Base-by-base conservation (phyloP, 768 basidiomycete species). In the Mycena indigotica region DNA sequence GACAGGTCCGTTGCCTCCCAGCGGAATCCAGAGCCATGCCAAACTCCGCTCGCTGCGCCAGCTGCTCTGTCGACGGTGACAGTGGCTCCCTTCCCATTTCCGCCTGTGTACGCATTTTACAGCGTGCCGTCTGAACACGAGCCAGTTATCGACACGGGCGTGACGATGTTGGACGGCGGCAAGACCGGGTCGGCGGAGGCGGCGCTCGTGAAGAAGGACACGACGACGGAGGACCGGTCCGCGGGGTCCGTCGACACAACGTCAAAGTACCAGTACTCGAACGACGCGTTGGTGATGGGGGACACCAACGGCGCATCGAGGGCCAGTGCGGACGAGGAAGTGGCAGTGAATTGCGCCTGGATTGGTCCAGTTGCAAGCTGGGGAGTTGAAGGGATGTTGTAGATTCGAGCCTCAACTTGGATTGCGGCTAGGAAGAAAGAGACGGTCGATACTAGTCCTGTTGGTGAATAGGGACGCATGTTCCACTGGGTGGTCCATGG, bases 201-300 rank as follows among this genome's bases (percentile, higher is more conserved):
- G 2, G 63, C 38, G 12, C 56, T 48, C 19, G 58, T 52, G 40
- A 61, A 66, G 55, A 64, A 66, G 5, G 55, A 40, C 39, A 58
- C 58, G 10, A 62, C 60, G 48, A 59, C 52, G 32, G 62, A 63
- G 23, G 57, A 52, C 23, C 28, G 46, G 24, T 52, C 52, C 21
- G 30, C 30, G 28, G 53, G 54, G 29, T 60, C 64, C 25, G 45
- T 29, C 25, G 65, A 61, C 17, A 64, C 63, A 4, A 60, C 65
- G 28, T 66, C 63, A 19, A 66, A 66, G 55, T 66, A 66, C 57
- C 63, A 66, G 63, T 60, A 66, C 21, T 66, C 60, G 48, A 57
- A 58, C 3, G 60, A 50, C 26, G 60, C 48, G 12, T 39, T 54
- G 45, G 63, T 64, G 21, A 66, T 53, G 10, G 58, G 55, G 4